Evolutionary conservation across 2,329 filamentous ascomycete genomes (phyloP).

Genomic region (Grosmannia serpens): DNA sequence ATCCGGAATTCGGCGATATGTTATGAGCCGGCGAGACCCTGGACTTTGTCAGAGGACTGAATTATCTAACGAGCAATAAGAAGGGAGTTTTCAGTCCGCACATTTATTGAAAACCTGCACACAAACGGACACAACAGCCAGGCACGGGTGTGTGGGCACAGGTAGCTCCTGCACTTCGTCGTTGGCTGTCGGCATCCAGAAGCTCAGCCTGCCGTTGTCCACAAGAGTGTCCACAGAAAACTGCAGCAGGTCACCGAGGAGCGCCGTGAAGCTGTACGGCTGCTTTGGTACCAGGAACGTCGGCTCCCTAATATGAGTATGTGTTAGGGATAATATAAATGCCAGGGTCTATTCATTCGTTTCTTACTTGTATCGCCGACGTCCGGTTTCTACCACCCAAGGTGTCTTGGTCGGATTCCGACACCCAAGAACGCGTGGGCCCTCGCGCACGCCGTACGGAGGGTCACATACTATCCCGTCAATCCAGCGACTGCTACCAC

Average conservation of each 20-base stretch:
- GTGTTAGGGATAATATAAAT: background rate
- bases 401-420: constrained; percentile 52
- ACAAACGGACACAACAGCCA: constrained; percentile 66
- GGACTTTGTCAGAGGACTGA: background rate
- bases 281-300: constrained; percentile 76
- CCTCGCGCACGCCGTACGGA: constrained; percentile 90
- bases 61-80: background rate
- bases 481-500: constrained; percentile 38
- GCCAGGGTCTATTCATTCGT: background rate
- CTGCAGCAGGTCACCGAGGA: constrained; percentile 79
- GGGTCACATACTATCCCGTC: constrained; percentile 94
- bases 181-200: constrained; percentile 96
- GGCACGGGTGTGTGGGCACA: constrained; percentile 62
- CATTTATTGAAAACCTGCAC: constrained; percentile 86
- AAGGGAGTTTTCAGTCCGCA: constrained; percentile 22
- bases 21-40: constrained; percentile 85
- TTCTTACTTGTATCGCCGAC: constrained; percentile 54
- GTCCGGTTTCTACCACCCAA: constrained; percentile 56
- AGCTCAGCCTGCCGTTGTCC: constrained; percentile 66
- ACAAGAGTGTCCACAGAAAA: constrained; percentile 72
- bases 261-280: constrained; percentile 82
- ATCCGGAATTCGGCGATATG: constrained; percentile 63
- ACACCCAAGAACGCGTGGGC: constrained; percentile 73
- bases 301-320: constrained; percentile 23
- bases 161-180: constrained; percentile 65